phyloP scores from a whole-genome alignment of 1,139 yeast species.

The Candida pseudoviswanathii region DNA sequence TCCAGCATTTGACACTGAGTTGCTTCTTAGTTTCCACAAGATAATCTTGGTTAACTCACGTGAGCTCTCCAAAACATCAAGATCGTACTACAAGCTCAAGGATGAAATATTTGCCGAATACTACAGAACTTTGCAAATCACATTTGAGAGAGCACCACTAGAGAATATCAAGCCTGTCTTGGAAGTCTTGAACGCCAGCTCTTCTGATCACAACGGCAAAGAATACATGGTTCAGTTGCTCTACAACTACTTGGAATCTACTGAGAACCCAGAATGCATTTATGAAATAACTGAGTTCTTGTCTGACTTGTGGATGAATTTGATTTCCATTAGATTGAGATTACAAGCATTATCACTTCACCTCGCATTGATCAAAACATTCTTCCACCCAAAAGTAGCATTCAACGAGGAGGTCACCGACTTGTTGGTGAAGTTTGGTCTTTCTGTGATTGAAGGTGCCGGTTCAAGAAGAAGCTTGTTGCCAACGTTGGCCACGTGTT shows the following conservation, averaged over 20 bases:
- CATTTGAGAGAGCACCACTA: conserved; percentile 8
- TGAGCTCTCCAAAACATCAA: conserved; percentile 25
- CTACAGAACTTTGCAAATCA: conserved; percentile 22
- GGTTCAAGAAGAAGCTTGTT: conserved; percentile 69
- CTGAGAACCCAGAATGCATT: conserved; percentile 3
- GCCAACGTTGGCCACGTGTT: conserved; percentile 53
- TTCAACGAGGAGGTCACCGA: conserved; percentile 22
- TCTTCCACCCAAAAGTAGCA: conserved; percentile 32
- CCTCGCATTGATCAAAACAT: conserved; percentile 48
- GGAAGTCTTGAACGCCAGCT: conserved; percentile 21
- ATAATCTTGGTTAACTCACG: conserved; percentile 26
- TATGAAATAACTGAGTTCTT: conserved; percentile 32
- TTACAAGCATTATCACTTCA: conserved; percentile 70
- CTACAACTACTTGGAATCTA: conserved; percentile 12
- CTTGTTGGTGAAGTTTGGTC: conserved; percentile 38
- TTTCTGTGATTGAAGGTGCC: conserved; percentile 51
- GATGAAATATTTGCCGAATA: conserved; percentile 42
- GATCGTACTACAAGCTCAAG: conserved; percentile 45
- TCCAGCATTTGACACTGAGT: conserved; percentile 5
- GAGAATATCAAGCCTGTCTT: conserved; percentile 15
- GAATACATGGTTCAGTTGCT: conserved; percentile 25
- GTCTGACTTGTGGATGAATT: conserved; percentile 55
- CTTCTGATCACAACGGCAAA: conserved; percentile 29
- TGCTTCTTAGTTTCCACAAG: conserved; percentile 20
- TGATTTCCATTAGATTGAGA: conserved; percentile 63